Evolutionary conservation across 2,329 filamentous ascomycete species (phyloP).

Genomic region (Stachybotrys chlorohalonatus): DNA sequence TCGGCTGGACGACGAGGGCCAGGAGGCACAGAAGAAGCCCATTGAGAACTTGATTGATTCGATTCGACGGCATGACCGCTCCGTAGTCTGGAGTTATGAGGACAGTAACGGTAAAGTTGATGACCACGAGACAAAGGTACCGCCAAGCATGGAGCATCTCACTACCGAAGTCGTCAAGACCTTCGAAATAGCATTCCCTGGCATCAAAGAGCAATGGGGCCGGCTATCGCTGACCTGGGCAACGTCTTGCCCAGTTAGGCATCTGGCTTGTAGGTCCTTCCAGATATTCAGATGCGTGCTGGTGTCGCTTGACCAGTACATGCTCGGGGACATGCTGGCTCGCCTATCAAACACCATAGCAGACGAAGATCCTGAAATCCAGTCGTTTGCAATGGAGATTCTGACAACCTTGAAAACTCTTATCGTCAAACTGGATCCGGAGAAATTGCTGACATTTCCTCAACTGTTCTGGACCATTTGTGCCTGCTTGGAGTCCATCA

Average conservation of each 20-base stretch:
- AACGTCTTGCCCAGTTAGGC: slow-evolving; percentile 89
- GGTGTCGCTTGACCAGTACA: slow-evolving; percentile 80
- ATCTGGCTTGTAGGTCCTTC: slow-evolving; percentile 93
- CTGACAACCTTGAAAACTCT: slow-evolving; percentile 88
- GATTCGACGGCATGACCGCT: slow-evolving; percentile 73
- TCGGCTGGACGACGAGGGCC: slow-evolving; percentile 60
- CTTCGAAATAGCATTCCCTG: slow-evolving; percentile 75
- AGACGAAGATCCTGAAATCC: slow-evolving; percentile 87
- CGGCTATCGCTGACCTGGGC: slow-evolving; percentile 89
- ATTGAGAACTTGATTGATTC: slow-evolving; percentile 85
- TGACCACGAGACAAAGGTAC: slow-evolving; percentile 69
- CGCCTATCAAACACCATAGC: slow-evolving; percentile 94
- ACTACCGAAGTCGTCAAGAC: slow-evolving; percentile 75
- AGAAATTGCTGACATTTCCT: slow-evolving; percentile 79
- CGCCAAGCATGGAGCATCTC: slow-evolving; percentile 77
- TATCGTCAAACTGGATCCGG: slow-evolving; percentile 71
- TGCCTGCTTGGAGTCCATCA: slow-evolving; percentile 92
- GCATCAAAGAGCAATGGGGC: slow-evolving; percentile 85
- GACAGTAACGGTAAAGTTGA: slow-evolving; percentile 77
- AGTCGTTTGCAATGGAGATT: slow-evolving; percentile 97
- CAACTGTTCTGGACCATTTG: slow-evolving; percentile 98
- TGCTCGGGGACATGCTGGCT: slow-evolving; percentile 95
- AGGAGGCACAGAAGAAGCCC: slow-evolving; percentile 52
- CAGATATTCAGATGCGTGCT: slow-evolving; percentile 94
- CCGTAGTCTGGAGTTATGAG: slow-evolving; percentile 89